Evolutionary conservation across 768 basidiomycete species (phyloP).

Genomic region (Obba rivulosa): DNA sequence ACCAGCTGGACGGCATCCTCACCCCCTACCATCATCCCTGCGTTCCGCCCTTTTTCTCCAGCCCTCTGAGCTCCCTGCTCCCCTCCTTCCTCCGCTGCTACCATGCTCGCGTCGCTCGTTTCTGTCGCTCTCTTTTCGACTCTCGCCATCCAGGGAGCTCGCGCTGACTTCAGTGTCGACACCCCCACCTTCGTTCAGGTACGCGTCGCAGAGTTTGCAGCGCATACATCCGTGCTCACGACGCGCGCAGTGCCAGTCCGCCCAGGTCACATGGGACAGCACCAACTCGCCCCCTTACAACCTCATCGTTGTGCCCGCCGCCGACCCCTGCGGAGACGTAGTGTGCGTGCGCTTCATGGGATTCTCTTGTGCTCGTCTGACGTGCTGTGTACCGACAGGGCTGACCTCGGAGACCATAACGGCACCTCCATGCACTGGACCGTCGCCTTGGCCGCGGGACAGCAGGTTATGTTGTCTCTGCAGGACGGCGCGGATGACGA

Average conservation of each 20-base stretch:
- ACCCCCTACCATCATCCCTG: slow-evolving; percentile 22
- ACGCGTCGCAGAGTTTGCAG: slow-evolving; percentile 2
- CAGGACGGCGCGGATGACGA: slow-evolving; percentile 50
- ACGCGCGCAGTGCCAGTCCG: slow-evolving; percentile 44
- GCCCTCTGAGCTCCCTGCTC: slow-evolving; percentile 24
- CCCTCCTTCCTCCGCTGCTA: slow-evolving; percentile 22
- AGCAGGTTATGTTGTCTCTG: slow-evolving; percentile 45
- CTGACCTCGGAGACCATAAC: slow-evolving; percentile 50
- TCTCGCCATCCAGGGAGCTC: slow-evolving; percentile 45
- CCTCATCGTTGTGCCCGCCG: slow-evolving; percentile 46
- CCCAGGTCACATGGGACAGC: slow-evolving; percentile 47
- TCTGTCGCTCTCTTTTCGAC: slow-evolving; percentile 60
- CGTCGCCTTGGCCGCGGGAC: slow-evolving; percentile 40
- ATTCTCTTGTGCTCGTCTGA: neutral
- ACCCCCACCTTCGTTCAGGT: slow-evolving; percentile 55
- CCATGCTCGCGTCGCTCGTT: slow-evolving; percentile 81
- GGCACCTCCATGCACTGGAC: slow-evolving; percentile 40
- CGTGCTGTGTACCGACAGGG: slow-evolving; percentile 29
- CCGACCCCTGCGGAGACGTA: slow-evolving; percentile 52
- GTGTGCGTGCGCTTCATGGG: slow-evolving; percentile 41
- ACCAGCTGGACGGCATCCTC: slow-evolving; percentile 15
- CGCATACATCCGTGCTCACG: neutral
- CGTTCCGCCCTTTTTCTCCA: slow-evolving; percentile 18
- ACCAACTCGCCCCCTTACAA: slow-evolving; percentile 46
- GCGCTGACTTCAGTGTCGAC: slow-evolving; percentile 49